These are phyloP conservation scores for Adansonia grandidieri DNA, from an alignment of 441 rosid genomes.

Conservation along the genomic window DNA sequence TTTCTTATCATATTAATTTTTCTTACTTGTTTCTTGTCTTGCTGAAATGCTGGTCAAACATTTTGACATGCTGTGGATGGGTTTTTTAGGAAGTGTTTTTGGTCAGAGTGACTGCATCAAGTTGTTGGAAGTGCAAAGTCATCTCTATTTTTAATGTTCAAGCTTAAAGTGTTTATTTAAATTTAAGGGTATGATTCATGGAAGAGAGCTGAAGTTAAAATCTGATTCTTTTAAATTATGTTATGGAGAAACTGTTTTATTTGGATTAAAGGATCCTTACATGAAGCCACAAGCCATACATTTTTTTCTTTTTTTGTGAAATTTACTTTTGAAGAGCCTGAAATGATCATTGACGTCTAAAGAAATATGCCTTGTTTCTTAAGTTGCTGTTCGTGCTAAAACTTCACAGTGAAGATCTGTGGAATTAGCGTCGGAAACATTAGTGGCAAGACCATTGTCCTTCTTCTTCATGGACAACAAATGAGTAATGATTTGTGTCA, in stretches of 20 bases:
- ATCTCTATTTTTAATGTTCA: conserved; percentile 31
- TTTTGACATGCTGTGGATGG: conserved; percentile 60
- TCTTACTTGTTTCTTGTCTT: conserved; percentile 28
- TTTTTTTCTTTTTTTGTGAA: conserved; percentile 25
- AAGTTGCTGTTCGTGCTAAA: conserved; percentile 29
- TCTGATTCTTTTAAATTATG: conserved; percentile 29
- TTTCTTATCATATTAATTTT: conserved; percentile 27
- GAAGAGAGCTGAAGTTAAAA: conserved; percentile 32
- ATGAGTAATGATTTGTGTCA: conserved; percentile 12
- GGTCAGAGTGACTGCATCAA: conserved; percentile 53
- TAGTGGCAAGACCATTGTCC: conserved; percentile 28
- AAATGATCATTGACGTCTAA: conserved; percentile 20
- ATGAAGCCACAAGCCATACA: conserved; percentile 22
- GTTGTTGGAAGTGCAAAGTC: conserved; percentile 54
- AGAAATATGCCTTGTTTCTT: conserved; percentile 22
- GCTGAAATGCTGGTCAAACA: conserved; percentile 45
- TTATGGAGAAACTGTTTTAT: conserved; percentile 19
- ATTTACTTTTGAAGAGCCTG: conserved; percentile 29
- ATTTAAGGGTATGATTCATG: conserved; percentile 34
- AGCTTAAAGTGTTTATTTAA: conserved; percentile 25
- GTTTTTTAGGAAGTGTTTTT: conserved; percentile 47
- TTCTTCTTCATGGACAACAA: conserved; percentile 23
- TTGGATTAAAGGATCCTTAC: conserved; percentile 27
- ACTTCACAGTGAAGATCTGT: conserved; percentile 16
- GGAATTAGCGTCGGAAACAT: conserved; percentile 20